phyloP scores from a whole-genome alignment of 2,329 filamentous ascomycete species.

The Pyrenophora tritici-repentis region DNA sequence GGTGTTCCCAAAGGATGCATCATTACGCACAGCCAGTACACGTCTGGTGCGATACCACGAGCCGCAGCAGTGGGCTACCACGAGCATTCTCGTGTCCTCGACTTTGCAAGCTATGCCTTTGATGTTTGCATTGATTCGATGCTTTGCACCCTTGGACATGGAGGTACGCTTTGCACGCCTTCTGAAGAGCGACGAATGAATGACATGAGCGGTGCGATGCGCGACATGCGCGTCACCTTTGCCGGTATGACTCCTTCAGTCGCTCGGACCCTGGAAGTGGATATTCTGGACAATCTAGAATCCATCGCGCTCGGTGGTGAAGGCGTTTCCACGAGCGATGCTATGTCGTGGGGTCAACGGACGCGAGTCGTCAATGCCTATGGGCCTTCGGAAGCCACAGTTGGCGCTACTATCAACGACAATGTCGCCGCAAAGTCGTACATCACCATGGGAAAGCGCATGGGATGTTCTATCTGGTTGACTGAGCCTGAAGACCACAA shows the following conservation, averaged over 20 bases:
- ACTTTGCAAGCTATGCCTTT: conserved; percentile 48
- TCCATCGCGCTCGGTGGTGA: conserved; percentile 51
- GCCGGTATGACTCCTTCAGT: conserved; percentile 47
- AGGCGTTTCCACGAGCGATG: conserved; percentile 41
- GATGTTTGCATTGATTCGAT: conserved; percentile 46
- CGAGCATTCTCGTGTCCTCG: conserved; percentile 40
- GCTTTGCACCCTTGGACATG: conserved; percentile 41
- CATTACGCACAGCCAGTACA: conserved; percentile 43
- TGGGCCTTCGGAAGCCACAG: conserved; percentile 45
- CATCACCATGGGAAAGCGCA: conserved; percentile 46
- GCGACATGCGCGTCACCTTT: conserved; percentile 41
- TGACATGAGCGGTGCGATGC: conserved; percentile 51
- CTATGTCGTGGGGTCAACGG: conserved; percentile 52
- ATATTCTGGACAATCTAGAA: conserved; percentile 50
- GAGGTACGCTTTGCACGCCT: conserved; percentile 44
- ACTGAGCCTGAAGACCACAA: conserved; percentile 49
- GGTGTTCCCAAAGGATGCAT: conserved; percentile 45
- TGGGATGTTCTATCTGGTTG: conserved; percentile 48
- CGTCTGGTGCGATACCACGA: conserved; percentile 43
- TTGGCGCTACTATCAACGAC: conserved; percentile 42
- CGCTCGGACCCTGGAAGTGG: conserved; percentile 44
- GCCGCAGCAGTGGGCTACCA: conserved; percentile 42
- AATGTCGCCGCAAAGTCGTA: conserved; percentile 37
- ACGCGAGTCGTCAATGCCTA: conserved; percentile 45
- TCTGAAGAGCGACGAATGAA: conserved; percentile 56